phyloP scores from a whole-genome alignment of 2,329 filamentous ascomycete genomes.

The Madurella mycetomatis region DNA sequence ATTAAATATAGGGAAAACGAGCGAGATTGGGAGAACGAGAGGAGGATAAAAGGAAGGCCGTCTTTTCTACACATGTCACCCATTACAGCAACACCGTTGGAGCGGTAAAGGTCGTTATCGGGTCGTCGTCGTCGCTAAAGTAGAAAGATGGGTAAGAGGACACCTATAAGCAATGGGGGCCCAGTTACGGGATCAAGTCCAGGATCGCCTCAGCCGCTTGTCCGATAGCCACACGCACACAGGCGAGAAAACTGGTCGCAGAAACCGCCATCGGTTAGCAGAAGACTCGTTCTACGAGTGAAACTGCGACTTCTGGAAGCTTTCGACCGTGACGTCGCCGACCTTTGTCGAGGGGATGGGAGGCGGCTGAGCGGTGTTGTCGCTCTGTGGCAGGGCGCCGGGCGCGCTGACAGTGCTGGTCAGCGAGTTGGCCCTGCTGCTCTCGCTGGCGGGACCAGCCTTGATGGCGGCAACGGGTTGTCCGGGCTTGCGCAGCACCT shows the following conservation, averaged over 20 bases:
- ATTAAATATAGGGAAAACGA: too few relatives aligned
- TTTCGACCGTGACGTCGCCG: constrained; percentile 50
- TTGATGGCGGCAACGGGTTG: constrained; percentile 51
- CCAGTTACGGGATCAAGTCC: too few relatives aligned
- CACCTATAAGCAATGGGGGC: too few relatives aligned
- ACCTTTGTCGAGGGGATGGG: constrained; percentile 39
- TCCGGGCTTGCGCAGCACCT: constrained; percentile 59
- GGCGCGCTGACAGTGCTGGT: constrained; percentile 39
- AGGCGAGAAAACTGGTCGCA: too few relatives aligned
- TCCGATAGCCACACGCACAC: neutral
- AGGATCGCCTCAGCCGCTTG: neutral
- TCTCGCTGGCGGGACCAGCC: constrained; percentile 42
- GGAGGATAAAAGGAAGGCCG: too few relatives aligned
- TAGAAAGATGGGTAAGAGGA: too few relatives aligned
- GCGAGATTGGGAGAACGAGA: too few relatives aligned
- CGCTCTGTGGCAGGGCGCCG: constrained; percentile 8
- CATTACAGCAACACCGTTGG: too few relatives aligned
- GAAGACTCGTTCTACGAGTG: constrained; percentile 41
- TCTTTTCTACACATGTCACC: too few relatives aligned
- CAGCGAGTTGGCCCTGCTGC: constrained; percentile 45
- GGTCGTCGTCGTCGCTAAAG: too few relatives aligned
- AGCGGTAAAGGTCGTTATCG: too few relatives aligned
- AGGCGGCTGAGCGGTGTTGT: constrained; percentile 24
- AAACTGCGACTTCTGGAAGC: constrained; percentile 56
- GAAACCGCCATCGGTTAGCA: too few relatives aligned